phyloP scores from a whole-genome alignment of 208 protist species.

The Crithidia brevicula region DNA sequence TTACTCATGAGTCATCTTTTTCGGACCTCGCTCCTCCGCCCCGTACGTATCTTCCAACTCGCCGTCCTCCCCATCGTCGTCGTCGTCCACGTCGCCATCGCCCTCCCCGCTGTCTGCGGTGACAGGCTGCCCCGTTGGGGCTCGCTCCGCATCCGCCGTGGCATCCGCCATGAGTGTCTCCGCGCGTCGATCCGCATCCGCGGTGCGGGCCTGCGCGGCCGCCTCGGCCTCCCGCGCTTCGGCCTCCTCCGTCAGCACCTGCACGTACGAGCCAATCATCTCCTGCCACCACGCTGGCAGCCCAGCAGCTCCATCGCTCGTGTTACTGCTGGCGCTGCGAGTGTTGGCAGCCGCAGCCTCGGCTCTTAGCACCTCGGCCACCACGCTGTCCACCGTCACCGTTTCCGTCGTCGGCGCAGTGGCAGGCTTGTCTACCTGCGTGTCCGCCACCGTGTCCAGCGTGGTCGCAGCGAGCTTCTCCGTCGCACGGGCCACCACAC shows the following conservation, averaged over 20 bases:
- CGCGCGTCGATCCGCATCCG: conserved; percentile 18
- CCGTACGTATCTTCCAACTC: neutral
- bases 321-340: too few relatives aligned
- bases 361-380: conserved; percentile 32
- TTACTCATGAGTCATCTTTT: too few relatives aligned
- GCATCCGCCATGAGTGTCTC: conserved; percentile 23
- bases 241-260: conserved; percentile 44
- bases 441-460: neutral
- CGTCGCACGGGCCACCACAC: conserved; percentile 58
- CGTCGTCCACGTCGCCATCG: conserved; percentile 14
- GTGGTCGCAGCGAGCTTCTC: conserved; percentile 53
- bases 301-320: conserved; percentile 3
- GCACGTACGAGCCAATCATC: conserved; percentile 54
- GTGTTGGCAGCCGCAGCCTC: conserved; percentile 20
- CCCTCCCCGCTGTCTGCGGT: conserved; percentile 8
- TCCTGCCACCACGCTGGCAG: conserved; percentile 58
- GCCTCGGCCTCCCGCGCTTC: conserved; percentile 23
- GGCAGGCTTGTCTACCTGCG: too few relatives aligned
- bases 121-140: conserved; percentile 18
- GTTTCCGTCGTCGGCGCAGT: neutral
- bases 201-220: conserved; percentile 24
- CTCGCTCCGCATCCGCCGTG: conserved; percentile 30
- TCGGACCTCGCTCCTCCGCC: neutral
- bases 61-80: conserved; percentile 2
- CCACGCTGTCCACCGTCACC: conserved; percentile 14